Percentiles rank a stretch among this genome's conserved stretches.
Conservation (phyloP, 352 stramenopile genomes). For the Aphanomyces euteiches region DNA sequence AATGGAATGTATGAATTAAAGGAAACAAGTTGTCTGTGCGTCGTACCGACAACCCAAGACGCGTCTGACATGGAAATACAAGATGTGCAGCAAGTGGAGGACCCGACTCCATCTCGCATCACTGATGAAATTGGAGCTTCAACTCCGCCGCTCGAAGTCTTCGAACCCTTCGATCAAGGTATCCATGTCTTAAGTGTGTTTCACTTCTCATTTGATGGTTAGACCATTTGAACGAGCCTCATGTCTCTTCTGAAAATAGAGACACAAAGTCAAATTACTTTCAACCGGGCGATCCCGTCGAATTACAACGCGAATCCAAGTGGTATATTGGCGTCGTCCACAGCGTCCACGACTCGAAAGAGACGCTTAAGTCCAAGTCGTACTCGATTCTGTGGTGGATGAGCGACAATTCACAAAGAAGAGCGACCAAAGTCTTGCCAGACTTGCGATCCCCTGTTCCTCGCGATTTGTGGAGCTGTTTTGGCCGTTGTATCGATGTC, state of each 20-base stretch:
- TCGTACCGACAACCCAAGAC: no score
- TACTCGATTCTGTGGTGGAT: conserved; percentile 83
- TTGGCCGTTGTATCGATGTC: conserved; percentile 25
- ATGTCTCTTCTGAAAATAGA: neutral
- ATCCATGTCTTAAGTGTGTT: no score
- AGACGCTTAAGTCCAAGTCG: conserved; percentile 33
- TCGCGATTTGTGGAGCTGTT: conserved; percentile 12
- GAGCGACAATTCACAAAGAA: conserved; percentile 68
- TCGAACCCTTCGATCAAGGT: no score
- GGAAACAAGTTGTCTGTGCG: no score
- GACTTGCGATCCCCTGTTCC: conserved; percentile 9
- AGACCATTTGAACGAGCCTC: no score
- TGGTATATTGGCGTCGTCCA: conserved; percentile 69
- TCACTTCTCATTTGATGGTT: no score
- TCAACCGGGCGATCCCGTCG: conserved; percentile 58
- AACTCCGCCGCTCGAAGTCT: no score
- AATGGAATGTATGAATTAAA: no score
- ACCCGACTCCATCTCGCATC: no score
- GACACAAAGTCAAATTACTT: conserved; percentile 33
- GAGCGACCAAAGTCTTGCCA: conserved; percentile 17
- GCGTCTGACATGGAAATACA: no score
- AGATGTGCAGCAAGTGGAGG: no score
- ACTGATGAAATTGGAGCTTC: no score
- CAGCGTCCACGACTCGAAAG: conserved; percentile 42
- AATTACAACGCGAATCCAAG: conserved; percentile 47